These are phyloP conservation scores for Entomortierella chlamydospora DNA, from an alignment of 192 early-diverging fungal species.

Conservation along the genomic window DNA sequence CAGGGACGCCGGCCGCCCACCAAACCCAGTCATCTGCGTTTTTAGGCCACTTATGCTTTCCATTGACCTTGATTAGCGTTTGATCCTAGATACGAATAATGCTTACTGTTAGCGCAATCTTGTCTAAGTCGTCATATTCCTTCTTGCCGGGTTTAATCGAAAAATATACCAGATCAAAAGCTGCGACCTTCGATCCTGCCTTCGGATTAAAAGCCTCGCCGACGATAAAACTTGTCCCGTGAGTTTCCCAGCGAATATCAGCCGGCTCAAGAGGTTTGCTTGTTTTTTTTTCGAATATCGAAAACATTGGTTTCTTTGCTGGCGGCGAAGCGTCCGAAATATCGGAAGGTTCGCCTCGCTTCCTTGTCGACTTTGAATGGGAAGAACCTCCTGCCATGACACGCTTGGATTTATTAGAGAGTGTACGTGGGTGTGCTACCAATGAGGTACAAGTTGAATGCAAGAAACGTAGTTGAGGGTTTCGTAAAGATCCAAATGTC, in stretches of 20 bases:
- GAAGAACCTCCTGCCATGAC: too few species aligned
- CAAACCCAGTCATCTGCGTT: conserved; percentile 86
- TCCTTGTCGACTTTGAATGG: too few species aligned
- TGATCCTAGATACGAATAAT: conserved; percentile 61
- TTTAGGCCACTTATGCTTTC: conserved; percentile 71
- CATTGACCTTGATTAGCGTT: conserved; percentile 78
- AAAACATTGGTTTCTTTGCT: conserved; percentile 43
- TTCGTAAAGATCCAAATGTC: too few species aligned
- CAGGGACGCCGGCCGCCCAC: conserved; percentile 67
- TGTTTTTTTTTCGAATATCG: conserved; percentile 36
- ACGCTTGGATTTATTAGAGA: too few species aligned
- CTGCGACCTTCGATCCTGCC: conserved; percentile 64
- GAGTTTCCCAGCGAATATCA: conserved; percentile 24
- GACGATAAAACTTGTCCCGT: conserved; percentile 43
- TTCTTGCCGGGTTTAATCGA: not conserved
- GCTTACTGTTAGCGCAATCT: not conserved
- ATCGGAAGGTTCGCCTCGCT: not conserved
- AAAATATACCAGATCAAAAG: conserved; percentile 72
- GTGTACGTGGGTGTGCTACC: too few species aligned
- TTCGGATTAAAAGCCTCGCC: conserved; percentile 39
- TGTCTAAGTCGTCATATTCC: not conserved
- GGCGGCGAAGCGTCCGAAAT: not conserved
- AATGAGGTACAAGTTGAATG: too few species aligned
- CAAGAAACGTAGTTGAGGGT: too few species aligned
- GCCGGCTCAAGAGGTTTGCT: conserved; percentile 3